Conservation (phyloP, 2,329 filamentous ascomycete species). For the Sporothrix inflata region DNA sequence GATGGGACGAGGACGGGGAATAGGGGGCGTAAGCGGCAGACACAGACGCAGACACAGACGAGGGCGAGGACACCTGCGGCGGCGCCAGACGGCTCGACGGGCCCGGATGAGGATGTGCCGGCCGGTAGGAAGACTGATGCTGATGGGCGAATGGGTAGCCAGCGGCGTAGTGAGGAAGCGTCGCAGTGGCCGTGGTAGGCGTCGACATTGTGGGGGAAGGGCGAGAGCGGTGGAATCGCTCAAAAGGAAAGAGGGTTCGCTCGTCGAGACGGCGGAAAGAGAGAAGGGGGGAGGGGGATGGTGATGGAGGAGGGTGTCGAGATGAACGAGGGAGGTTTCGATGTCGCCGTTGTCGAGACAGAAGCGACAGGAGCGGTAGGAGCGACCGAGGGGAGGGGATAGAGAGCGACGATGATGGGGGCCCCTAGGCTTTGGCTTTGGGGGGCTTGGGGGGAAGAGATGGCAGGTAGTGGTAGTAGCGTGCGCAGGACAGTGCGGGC, state of each 20-base stretch:
- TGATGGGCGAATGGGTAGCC: conserved; percentile 64
- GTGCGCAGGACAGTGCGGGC: conserved; percentile 7
- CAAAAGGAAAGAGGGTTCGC: conserved; percentile 11
- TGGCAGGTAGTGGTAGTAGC: conserved; percentile 6
- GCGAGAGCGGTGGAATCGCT: conserved; percentile 14
- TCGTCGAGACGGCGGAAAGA: conserved; percentile 2
- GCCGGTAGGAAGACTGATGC: conserved; percentile 48
- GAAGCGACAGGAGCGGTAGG: conserved; percentile 6
- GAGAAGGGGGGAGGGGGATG: not conserved
- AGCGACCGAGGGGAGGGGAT: conserved; percentile 19
- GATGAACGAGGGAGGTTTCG: conserved; percentile 1
- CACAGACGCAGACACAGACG: conserved; percentile 21
- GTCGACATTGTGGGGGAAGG: conserved; percentile 68
- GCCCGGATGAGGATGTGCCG: conserved; percentile 43
- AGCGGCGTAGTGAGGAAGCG: conserved; percentile 68
- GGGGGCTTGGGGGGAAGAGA: not conserved
- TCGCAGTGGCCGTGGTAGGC: conserved; percentile 75
- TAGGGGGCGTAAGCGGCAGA: conserved; percentile 36
- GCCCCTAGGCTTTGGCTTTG: not conserved
- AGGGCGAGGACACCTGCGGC: conserved; percentile 38
- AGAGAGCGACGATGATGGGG: conserved; percentile 17
- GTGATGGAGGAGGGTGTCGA: not conserved
- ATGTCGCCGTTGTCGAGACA: conserved; percentile 16
- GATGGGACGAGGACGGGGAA: conserved; percentile 31
- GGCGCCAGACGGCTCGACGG: conserved; percentile 42